Evolutionary conservation across 495 filamentous ascomycete genomes (phyloP).

Genomic region (Peziza echinospora): DNA sequence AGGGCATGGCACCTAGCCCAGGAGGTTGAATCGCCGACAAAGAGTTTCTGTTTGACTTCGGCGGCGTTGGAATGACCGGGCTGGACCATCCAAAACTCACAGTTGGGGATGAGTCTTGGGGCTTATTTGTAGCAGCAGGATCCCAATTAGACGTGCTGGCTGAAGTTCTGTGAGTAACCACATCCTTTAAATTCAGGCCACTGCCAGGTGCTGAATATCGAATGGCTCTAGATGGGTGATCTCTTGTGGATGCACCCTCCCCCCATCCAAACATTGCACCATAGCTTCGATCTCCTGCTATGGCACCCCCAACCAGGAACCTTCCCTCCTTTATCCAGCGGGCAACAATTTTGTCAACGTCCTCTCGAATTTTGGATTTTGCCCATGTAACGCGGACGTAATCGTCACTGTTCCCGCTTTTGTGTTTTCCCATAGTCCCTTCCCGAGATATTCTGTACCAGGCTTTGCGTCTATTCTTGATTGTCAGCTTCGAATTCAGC

Average conservation of each 20-base stretch:
- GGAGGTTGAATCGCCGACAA: no score
- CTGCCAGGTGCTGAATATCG: neutral
- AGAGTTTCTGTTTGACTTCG: no score
- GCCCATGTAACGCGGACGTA: constrained; percentile 35
- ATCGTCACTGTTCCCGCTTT: constrained; percentile 33
- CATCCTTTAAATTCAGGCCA: no score
- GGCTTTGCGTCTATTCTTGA: constrained; percentile 27
- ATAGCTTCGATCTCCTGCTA: constrained; percentile 10
- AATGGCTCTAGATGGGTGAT: neutral
- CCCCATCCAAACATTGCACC: constrained; percentile 20
- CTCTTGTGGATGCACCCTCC: constrained; percentile 4
- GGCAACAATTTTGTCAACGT: constrained; percentile 32
- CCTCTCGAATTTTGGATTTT: constrained; percentile 28
- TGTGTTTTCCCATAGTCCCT: constrained; percentile 33
- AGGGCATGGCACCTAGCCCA: no score
- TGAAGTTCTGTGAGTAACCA: neutral
- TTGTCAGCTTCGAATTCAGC: no score
- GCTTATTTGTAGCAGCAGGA: neutral
- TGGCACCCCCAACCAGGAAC: constrained; percentile 16
- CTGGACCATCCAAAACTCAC: no score
- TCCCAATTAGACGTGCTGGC: neutral
- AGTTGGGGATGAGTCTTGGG: no score
- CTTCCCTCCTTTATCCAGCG: constrained; percentile 41
- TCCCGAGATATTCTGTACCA: constrained; percentile 41
- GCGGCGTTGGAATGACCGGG: no score